These are phyloP conservation scores for Camellia granthamiana DNA, from an alignment of 148 eudicot species.

Conservation along the genomic window DNA sequence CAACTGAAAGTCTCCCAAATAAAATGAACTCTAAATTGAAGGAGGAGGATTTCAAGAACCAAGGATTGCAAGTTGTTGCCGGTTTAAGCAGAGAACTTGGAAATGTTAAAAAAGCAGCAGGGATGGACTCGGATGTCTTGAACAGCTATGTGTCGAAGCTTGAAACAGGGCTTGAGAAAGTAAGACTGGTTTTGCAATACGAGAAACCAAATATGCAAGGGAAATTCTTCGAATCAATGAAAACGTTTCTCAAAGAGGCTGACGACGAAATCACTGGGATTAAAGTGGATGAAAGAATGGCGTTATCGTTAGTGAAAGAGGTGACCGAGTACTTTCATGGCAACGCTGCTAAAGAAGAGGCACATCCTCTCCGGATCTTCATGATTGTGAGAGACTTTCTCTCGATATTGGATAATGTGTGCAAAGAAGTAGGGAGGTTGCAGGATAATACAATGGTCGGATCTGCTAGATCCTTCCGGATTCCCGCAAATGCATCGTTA, in stretches of 20 bases:
- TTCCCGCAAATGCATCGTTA: slow-evolving; percentile 56
- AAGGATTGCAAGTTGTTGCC: slow-evolving; percentile 73
- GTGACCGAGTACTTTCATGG: slow-evolving; percentile 67
- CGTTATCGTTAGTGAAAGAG: slow-evolving; percentile 46
- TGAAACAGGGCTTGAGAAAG: slow-evolving; percentile 78
- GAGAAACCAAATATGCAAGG: slow-evolving; percentile 60
- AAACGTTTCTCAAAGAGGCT: slow-evolving; percentile 39
- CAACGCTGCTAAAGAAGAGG: slow-evolving; percentile 51
- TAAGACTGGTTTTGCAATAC: slow-evolving; percentile 49
- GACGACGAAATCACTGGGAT: slow-evolving; percentile 40
- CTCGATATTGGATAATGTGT: slow-evolving; percentile 47
- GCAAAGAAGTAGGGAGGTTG: slow-evolving; percentile 67
- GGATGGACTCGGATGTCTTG: slow-evolving; percentile 89
- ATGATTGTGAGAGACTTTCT: slow-evolving; percentile 65
- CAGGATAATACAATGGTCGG: slow-evolving; percentile 68
- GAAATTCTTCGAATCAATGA: slow-evolving; percentile 62
- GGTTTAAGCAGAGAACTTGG: slow-evolving; percentile 77
- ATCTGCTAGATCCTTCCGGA: slow-evolving; percentile 67
- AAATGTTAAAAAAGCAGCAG: slow-evolving; percentile 83
- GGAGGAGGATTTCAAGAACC: slow-evolving; percentile 73
- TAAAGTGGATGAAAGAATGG: slow-evolving; percentile 46
- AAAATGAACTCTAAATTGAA: slow-evolving; percentile 42
- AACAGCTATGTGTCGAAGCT: slow-evolving; percentile 81
- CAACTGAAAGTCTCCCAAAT: slow-evolving; percentile 25
- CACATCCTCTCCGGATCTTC: slow-evolving; percentile 60